Evolutionary conservation across 2,329 filamentous ascomycete genomes (phyloP), one percentile per base, ranked within the genome.

Genomic region (Elsinoe arachidis): DNA sequence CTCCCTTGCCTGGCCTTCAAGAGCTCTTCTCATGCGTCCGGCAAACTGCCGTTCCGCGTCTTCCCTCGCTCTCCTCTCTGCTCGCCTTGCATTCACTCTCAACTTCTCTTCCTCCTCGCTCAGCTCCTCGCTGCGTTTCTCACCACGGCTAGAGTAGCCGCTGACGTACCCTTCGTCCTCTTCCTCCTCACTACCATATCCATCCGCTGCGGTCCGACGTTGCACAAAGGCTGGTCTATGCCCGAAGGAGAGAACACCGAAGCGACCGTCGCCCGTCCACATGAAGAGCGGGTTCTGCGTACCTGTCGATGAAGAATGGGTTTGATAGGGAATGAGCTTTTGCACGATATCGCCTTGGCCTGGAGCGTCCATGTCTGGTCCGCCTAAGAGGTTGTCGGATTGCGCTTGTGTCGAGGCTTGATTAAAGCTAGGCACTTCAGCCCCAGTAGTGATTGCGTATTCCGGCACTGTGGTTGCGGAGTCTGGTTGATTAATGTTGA

Each of bases 191-290:
- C 23, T 26, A 19, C 38, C 37, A 21, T 56, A 41, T 6, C 38
- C 54, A 10, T 56, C 41, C 15, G 26, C 19, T 15, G 33, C 38
- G 2, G 19, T 33, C 23, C 23, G 35, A 14, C 21, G 53, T 33
- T 38, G 26, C 3, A 30, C 21, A 19, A 58, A 61, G 61, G 62
- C 72, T 67, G 57, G 64, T 58, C 53, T 56, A 17, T 65, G 62
- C 4, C 77, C 73, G 63, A 78, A 77, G 0, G 73, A 72, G 12
- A 95, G 70, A 58, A 93, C 76, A 0, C 90, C 91, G 47, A 96
- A 74, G 61, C 84, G 85, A 59, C 76, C 76, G 39, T 95, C 90
- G 15, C 90, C 91, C 0, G 90, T 96, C 90, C 90, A 96, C 47
- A 96, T 77, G 3, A 95, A 70, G 11, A 96, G 71, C 64, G 92